Evolutionary conservation across 2,329 filamentous ascomycete species (phyloP), one percentile per base, ranked within the genome.

Genomic region (Neonectria faginata): DNA sequence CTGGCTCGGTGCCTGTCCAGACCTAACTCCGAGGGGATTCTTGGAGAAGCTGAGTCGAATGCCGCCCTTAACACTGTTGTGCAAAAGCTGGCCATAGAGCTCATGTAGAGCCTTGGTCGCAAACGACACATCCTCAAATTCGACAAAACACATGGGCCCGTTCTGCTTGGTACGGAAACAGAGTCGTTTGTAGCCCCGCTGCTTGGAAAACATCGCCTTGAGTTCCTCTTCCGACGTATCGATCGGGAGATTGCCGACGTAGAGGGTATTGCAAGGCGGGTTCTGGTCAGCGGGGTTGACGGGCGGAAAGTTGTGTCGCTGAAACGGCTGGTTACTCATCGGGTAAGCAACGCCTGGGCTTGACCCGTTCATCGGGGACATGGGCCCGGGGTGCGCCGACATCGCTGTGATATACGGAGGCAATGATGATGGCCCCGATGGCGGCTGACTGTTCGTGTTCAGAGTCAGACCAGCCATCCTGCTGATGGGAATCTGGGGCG

Each of bases 71-170:
- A 93, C 88, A 74, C 94, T 97, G 80, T 97, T 97, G 76, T 94
- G 93, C 33, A 98, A 85, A 53, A 88, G 89, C 54, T 91, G 89
- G 0, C 96, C 96, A 74, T 98, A 97, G 1, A 98, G 85, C 61
- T 97, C 93, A 68, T 94, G 89, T 3, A 98, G 85, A 1, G 94
- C 91, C 79, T 96, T 97, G 45, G 95, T 97, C 0, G 96, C 95
- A 74, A 93, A 95, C 1, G 92, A 92, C 11, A 97, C 86, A 73
- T 97, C 94, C 74, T 98, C 95, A 72, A 98, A 99, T 79, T 99
- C 96, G 41, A 99, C 96, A 78, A 98, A 98, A 77, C 96, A 98
- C 94, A 98, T 98, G 2, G 95, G 95, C 0, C 95, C 95, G 72
- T 97, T 97, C 70, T 92, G 89, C 82, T 98, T 98, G 58, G 94